Base-by-base conservation (phyloP, 495 filamentous ascomycete species). In the Xylaria longipes region DNA sequence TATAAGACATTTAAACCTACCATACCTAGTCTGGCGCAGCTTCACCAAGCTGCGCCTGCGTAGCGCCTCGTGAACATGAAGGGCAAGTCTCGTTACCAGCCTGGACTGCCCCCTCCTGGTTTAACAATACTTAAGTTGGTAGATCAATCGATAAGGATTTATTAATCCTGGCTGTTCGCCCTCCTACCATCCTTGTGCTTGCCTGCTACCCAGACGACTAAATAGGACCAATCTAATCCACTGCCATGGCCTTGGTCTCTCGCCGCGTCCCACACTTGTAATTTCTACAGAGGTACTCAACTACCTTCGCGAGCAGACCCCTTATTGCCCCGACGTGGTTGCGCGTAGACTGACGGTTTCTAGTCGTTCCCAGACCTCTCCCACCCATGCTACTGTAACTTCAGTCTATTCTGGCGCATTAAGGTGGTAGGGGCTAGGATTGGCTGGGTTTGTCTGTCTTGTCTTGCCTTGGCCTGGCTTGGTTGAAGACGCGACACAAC, bases 351-450 rank as follows among this genome's bases (percentile, higher is more conserved):
- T 46, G 43, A 33, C 43, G 52, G 27, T 45, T 17, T 29, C 57
- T 4, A 22, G 63, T 27, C 27, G 46, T 56, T 20, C 48, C 2
- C 20, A 20, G 20, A 33, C 41, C 20, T 61, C 56, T 45, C 22
- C 35, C 31, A 11, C 20, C 58, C 61, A 71, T 71, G 69, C 62
- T 33, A 48, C 37, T 71, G 20, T 46, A 61, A 65, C 52, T 45
- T n/a, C n/a, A n/a, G n/a, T n/a, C 20, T n/a, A 11, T 17, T 60
- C 46, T 20, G 54, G 62, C 62, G 52, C 41, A 35, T 46, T 27
- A 62, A 71, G 62, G 69, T 67, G 62, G 69, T 31, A 66, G 69
- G 69, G 62, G 48, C 31, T 65, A 65, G 69, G 69, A 35, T 50
- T 71, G 69, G 39, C 22, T 48, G 39, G 54, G 25, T 17, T 17